Percentiles rank a stretch among this genome's conserved stretches.
Conservation (phyloP, 257 asterid genomes). For the Galeopsis tetrahit region DNA sequence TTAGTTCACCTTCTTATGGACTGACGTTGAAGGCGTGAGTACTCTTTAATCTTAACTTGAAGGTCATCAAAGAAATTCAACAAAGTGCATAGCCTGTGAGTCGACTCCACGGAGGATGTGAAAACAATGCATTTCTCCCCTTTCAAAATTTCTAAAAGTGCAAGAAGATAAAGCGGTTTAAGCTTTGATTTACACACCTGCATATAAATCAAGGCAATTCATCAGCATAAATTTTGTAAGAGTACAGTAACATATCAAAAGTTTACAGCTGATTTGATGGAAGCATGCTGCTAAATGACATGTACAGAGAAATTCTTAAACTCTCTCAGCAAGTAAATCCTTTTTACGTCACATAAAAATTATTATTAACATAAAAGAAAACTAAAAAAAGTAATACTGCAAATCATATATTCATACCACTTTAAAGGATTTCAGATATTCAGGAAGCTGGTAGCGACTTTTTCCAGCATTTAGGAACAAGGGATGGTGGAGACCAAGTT, state of each 20-base stretch:
- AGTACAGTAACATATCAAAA: background rate
- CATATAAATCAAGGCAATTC: conserved; percentile 27
- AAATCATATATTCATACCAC: conserved; percentile 54
- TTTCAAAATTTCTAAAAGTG: conserved; percentile 71
- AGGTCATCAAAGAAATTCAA: conserved; percentile 66
- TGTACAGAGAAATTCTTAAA: background rate
- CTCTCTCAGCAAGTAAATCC: background rate
- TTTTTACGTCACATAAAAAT: background rate
- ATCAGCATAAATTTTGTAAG: conserved; percentile 25
- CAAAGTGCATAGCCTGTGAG: conserved; percentile 76
- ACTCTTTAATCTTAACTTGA: conserved; percentile 70
- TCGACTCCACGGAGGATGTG: conserved; percentile 87
- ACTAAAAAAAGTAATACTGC: background rate
- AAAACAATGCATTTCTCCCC: conserved; percentile 86
- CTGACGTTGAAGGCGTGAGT: conserved; percentile 87
- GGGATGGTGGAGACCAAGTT: conserved; percentile 89
- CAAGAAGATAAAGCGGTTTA: conserved; percentile 81
- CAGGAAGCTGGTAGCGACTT: conserved; percentile 80
- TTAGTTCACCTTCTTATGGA: conserved; percentile 69
- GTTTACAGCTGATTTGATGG: background rate
- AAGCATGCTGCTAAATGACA: conserved; percentile 15
- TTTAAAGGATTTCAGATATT: conserved; percentile 73
- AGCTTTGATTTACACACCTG: conserved; percentile 81
- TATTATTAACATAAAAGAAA: background rate
- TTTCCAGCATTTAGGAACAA: conserved; percentile 77